Base-by-base conservation (phyloP, 306 rosid genomes). In the Glycine soja region DNA sequence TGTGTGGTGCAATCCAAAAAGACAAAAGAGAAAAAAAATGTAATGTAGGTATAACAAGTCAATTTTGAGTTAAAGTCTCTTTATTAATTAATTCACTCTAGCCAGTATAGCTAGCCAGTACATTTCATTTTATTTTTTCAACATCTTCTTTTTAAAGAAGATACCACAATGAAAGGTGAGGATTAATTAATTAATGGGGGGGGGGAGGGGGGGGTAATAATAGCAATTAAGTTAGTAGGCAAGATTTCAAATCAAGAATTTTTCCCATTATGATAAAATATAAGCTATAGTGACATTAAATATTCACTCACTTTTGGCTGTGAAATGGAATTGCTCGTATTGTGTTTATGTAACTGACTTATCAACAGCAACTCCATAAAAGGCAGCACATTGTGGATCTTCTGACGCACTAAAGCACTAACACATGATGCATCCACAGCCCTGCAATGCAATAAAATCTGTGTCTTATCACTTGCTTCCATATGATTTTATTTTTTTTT, bases 271-370 rank as follows among this genome's bases (percentile, higher is more conserved):
- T 53, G 30, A 24, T 24, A 24, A 24, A 71, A 77, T 32, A 69
- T 69, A 80, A 58, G 77, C 18, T 72, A 12, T 36, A 36, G 69
- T 40, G 65, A 70, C 30, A 24, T 18, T 57, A 57, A 57, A 46
- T 46, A 46, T 56, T 76, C 68, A 76, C 81, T 53, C 53, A 75
- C 61, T 82, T 72, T 83, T 70, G 81, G 30, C 45, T 30, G 63
- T 90, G 97, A 92, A 88, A 92, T 81, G 93, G 89, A 89, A 78
- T 89, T 85, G 94, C 92, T 90, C 97, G 86, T 92, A 92, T 92
- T 85, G 82, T 76, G 81, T 71, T 71, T 3, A 75, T 86, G 89
- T 86, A 76, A 84, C 87, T 89, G 86, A 90, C 94, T 92, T 92
- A 92, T 92, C 94, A 90, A 83, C 84, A 81, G 82, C 76, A 80